These are phyloP conservation scores for Penicillium sumatraense DNA, from an alignment of 2,329 filamentous ascomycete genomes.

Conservation along the genomic window DNA sequence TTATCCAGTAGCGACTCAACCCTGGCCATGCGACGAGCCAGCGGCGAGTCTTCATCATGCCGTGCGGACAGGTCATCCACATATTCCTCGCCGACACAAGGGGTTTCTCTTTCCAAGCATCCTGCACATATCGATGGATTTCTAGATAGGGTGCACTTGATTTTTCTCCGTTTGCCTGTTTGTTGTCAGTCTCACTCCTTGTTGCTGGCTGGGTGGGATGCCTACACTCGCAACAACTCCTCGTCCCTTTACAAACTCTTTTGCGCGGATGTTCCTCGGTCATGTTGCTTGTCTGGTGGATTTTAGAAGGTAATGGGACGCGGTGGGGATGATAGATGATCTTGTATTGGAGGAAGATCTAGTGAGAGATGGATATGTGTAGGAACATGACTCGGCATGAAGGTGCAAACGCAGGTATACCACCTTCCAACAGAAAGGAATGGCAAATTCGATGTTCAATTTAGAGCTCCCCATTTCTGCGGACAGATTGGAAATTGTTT, in stretches of 20 bases:
- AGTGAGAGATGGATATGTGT: too few species aligned
- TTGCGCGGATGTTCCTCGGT: constrained; percentile 6
- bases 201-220: background rate
- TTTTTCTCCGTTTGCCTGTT: constrained; percentile 12
- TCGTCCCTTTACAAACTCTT: constrained; percentile 14
- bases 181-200: background rate
- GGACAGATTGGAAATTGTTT: too few species aligned
- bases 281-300: background rate
- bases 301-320: too few species aligned
- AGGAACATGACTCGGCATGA: too few species aligned
- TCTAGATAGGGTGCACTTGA: constrained; percentile 7
- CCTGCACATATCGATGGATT: constrained; percentile 1
- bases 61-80: background rate
- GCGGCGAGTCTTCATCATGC: background rate
- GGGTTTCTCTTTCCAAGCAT: constrained; percentile 5
- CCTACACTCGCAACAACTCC: constrained; percentile 16
- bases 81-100: constrained; percentile 9
- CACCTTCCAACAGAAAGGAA: too few species aligned
- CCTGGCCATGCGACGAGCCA: constrained; percentile 6
- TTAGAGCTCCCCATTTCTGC: too few species aligned
- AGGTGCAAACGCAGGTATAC: too few species aligned
- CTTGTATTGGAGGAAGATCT: too few species aligned
- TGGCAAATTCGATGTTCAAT: too few species aligned
- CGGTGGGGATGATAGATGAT: too few species aligned
- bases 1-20: constrained; percentile 10